These are phyloP conservation scores for Hymenoscyphus repandus DNA, from an alignment of 2,329 filamentous ascomycete genomes.

Conservation along the genomic window DNA sequence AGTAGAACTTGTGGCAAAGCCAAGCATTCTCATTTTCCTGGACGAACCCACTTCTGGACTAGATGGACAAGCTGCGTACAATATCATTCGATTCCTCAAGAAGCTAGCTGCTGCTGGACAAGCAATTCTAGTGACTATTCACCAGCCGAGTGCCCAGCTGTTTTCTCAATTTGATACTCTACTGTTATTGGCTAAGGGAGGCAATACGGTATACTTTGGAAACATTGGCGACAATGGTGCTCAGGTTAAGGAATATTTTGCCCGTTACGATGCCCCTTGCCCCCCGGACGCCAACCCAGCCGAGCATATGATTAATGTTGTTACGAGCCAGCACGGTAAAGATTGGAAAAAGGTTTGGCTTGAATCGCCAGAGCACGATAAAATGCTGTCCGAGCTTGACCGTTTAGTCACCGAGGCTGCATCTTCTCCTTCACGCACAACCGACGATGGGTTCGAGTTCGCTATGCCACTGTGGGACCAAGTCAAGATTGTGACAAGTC, in stretches of 20 bases:
- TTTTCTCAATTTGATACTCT: constrained; percentile 52
- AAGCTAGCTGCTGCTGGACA: constrained; percentile 50
- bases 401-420: not conserved
- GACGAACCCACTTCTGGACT: constrained; percentile 55
- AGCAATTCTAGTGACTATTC: constrained; percentile 46
- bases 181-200: constrained; percentile 56
- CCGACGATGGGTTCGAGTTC: constrained; percentile 47
- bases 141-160: constrained; percentile 45
- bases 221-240: constrained; percentile 42
- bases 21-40: constrained; percentile 51
- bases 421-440: not conserved
- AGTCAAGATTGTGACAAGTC: constrained; percentile 59
- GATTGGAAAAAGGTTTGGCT: constrained; percentile 75
- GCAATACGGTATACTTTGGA: constrained; percentile 62
- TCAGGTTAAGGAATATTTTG: constrained; percentile 54
- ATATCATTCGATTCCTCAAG: constrained; percentile 53
- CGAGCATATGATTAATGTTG: constrained; percentile 56
- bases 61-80: constrained; percentile 56
- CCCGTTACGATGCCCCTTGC: constrained; percentile 57
- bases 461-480: constrained; percentile 61
- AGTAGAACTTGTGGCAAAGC: constrained; percentile 48
- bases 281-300: constrained; percentile 62
- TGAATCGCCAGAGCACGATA: constrained; percentile 54
- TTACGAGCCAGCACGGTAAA: constrained; percentile 48
- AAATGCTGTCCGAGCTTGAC: not conserved